These are phyloP conservation scores for Quercus alba DNA, from an alignment of 306 rosid species.

Conservation along the genomic window DNA sequence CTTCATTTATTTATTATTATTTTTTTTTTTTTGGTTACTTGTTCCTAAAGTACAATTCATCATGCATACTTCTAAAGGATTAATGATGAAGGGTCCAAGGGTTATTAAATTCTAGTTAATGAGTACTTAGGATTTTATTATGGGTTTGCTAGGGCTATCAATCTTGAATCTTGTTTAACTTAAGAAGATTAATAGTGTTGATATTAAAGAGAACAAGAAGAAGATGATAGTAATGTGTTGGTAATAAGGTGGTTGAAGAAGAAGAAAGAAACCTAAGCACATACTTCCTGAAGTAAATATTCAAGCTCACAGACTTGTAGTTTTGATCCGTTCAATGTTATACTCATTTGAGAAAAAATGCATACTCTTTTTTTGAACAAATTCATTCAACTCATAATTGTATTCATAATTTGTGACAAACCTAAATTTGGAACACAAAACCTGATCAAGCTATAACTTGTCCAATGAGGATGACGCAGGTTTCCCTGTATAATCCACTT, in stretches of 20 bases:
- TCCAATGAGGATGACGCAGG: not conserved
- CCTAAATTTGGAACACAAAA: not conserved
- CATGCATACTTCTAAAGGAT: not conserved
- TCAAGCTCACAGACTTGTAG: not conserved
- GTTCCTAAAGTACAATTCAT: no score
- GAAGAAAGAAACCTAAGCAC: not conserved
- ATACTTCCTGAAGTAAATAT: not conserved
- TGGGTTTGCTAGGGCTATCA: no score
- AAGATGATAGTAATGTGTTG: not conserved
- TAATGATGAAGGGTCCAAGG: not conserved
- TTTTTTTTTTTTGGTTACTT: no score
- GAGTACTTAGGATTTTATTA: not conserved
- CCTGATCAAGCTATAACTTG: not conserved
- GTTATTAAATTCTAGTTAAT: not conserved
- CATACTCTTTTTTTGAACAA: not conserved
- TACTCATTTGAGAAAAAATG: not conserved
- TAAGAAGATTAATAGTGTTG: not conserved
- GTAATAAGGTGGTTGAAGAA: not conserved
- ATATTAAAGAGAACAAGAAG: not conserved
- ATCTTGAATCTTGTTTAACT: no score
- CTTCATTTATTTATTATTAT: no score
- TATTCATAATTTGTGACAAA: not conserved
- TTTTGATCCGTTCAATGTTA: not conserved
- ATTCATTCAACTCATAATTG: not conserved
- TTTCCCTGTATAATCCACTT: not conserved